phyloP scores from a whole-genome alignment of 129 eudicot genomes.

The Centella asiatica region DNA sequence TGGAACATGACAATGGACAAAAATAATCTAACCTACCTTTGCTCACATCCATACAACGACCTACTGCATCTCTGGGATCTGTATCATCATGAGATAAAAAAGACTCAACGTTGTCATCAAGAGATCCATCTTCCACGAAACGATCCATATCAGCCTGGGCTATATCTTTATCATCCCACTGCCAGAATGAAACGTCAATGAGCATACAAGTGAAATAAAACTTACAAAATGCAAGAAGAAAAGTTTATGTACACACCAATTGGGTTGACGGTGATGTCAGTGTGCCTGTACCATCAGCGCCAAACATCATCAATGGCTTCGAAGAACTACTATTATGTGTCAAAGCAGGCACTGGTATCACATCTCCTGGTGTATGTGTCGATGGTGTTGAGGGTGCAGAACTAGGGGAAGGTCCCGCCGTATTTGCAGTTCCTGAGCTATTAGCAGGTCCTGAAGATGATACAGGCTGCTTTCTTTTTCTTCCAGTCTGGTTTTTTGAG shows the following conservation, averaged over 20 bases:
- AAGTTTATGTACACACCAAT: conserved; percentile 52
- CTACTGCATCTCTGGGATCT: conserved; percentile 72
- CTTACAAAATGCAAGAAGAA: background rate
- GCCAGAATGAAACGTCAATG: conserved; percentile 29
- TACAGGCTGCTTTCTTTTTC: conserved; percentile 92
- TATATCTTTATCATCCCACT: conserved; percentile 81
- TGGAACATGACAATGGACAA: background rate
- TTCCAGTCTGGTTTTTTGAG: conserved; percentile 65
- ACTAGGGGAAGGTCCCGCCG: conserved; percentile 70
- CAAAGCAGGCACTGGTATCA: conserved; percentile 59
- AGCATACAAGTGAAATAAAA: conserved; percentile 15
- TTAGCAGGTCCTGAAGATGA: conserved; percentile 98
- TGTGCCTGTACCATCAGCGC: conserved; percentile 57
- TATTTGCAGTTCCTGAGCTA: conserved; percentile 96
- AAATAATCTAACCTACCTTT: conserved; percentile 41
- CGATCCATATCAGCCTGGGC: conserved; percentile 96
- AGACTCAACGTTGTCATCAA: conserved; percentile 93
- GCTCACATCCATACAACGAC: conserved; percentile 84
- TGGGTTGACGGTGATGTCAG: conserved; percentile 87
- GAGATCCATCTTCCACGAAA: conserved; percentile 93
- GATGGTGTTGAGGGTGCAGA: conserved; percentile 80
- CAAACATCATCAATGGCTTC: conserved; percentile 82
- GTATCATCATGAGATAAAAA: conserved; percentile 92
- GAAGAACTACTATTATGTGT: conserved; percentile 56
- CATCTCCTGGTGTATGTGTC: conserved; percentile 69